Percentiles rank a stretch among this genome's conserved stretches.
Evolutionary conservation across 192 early-diverging fungal species (phyloP).

Genomic region (Glomus cerebriforme): DNA sequence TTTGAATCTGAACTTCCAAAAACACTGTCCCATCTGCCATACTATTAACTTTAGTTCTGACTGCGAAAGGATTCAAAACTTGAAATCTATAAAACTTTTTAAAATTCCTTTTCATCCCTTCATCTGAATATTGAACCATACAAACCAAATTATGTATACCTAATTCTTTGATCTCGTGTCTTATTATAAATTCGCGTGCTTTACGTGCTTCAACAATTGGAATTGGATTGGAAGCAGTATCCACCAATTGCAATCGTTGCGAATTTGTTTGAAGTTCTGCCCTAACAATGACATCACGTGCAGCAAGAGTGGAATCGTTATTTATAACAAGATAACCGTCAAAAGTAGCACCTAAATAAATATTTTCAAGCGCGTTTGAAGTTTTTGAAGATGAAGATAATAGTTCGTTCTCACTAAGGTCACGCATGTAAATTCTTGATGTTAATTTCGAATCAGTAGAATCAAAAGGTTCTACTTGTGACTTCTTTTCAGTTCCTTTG

Average conservation of each 20-base stretch:
- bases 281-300: background rate
- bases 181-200: conserved; percentile 74
- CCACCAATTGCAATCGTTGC: background rate
- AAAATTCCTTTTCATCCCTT: conserved; percentile 70
- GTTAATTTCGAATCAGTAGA: background rate
- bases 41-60: conserved; percentile 95
- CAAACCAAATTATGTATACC: conserved; percentile 91
- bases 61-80: conserved; percentile 91
- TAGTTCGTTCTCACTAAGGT: background rate
- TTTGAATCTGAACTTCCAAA: conserved; percentile 94
- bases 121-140: conserved; percentile 75
- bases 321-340: background rate
- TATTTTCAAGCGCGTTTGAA: background rate
- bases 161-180: conserved; percentile 95
- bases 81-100: conserved; percentile 96
- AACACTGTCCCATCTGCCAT: conserved; percentile 68
- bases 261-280: background rate
- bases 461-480: background rate
- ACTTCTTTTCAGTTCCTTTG: background rate
- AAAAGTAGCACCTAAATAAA: background rate
- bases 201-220: conserved; percentile 64
- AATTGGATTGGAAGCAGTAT: conserved; percentile 26
- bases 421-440: background rate
- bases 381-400: background rate
- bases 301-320: background rate